These are phyloP conservation scores for Fusarium pseudoanthophilum DNA, from an alignment of 2,329 filamentous ascomycete species.

Conservation along the genomic window DNA sequence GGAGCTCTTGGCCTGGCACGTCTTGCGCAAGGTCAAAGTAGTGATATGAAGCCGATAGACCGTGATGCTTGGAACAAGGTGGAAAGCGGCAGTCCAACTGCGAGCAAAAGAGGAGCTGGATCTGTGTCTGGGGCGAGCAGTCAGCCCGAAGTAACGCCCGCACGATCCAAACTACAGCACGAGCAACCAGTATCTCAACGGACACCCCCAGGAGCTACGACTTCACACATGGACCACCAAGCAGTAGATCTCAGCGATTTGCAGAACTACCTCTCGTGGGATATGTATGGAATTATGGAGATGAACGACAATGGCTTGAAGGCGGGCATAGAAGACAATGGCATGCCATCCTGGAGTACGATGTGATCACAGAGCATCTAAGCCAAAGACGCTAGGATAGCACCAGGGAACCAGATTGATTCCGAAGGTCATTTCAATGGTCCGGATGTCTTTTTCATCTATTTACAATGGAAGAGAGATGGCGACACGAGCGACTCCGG, in stretches of 20 bases:
- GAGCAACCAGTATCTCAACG: slow-evolving; percentile 49
- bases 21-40: slow-evolving; percentile 35
- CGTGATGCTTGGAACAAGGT: slow-evolving; percentile 21
- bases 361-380: slow-evolving; percentile 19
- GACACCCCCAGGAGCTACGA: slow-evolving; percentile 31
- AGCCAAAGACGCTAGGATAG: background rate
- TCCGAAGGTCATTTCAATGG: background rate
- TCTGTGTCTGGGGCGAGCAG: slow-evolving; percentile 25
- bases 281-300: slow-evolving; percentile 56
- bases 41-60: slow-evolving; percentile 34
- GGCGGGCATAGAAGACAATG: slow-evolving; percentile 50
- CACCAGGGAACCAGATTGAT: background rate
- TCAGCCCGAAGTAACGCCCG: slow-evolving; percentile 37
- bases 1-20: slow-evolving; percentile 39
- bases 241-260: slow-evolving; percentile 53
- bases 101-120: slow-evolving; percentile 24
- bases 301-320: slow-evolving; percentile 52
- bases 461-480: background rate
- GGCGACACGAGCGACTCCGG: slow-evolving; percentile 3
- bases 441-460: background rate
- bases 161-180: slow-evolving; percentile 51
- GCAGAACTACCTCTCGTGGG: slow-evolving; percentile 54
- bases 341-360: slow-evolving; percentile 47
- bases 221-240: slow-evolving; percentile 48
- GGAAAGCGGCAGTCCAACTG: slow-evolving; percentile 28